Evolutionary conservation across 1,284 basidiomycete species (phyloP), one percentile per base, ranked within the genome.

Genomic region (Puccinia triticina): DNA sequence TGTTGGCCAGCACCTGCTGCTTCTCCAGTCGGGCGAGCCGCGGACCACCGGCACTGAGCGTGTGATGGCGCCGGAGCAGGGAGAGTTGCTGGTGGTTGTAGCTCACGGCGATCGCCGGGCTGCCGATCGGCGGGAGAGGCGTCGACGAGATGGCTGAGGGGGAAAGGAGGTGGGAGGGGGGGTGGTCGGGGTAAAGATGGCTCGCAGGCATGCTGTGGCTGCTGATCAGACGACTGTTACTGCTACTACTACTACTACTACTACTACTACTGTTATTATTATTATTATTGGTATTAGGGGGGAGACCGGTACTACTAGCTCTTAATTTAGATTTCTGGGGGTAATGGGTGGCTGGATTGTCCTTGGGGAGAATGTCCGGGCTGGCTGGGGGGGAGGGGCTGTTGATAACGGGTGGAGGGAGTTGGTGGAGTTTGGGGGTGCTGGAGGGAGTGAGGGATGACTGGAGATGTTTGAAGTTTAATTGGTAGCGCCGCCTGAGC

Each of bases 1-100:
- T 76, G 50, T 76, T 76, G 34, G 57, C 74, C 14, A 76, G 43
- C 29, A 37, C 74, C 43, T 64, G 74, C 23, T 76, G 53, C 26
- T 76, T 76, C 59, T 76, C 74, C 3, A 76, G 59, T 26, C 74
- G 50, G 46, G 74, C 74, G 55, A 76, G 59, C 43, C 57, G 55
- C 26, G 74, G 43, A 21, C 74, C 74, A 16, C 16, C 37, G 50
- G 55, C 55, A 14, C 74, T 76, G 12, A 76, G 43, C 32, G 74
- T 76, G 46, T 76, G 74, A 76, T 76, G 74, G 21, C 74, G 74
- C 26, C 74, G 32, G 1, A 76, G 55, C 18, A 48, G 37, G 57
- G 74, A 76, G 29, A 46, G 29, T 34, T 57, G 43, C 26, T 53
- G 74, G n/a, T 76, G 74, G 34, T 48, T 48, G 32, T 48, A 71